Conservation (phyloP, 139 green algal genomes). For the Parachlorella kessleri region DNA sequence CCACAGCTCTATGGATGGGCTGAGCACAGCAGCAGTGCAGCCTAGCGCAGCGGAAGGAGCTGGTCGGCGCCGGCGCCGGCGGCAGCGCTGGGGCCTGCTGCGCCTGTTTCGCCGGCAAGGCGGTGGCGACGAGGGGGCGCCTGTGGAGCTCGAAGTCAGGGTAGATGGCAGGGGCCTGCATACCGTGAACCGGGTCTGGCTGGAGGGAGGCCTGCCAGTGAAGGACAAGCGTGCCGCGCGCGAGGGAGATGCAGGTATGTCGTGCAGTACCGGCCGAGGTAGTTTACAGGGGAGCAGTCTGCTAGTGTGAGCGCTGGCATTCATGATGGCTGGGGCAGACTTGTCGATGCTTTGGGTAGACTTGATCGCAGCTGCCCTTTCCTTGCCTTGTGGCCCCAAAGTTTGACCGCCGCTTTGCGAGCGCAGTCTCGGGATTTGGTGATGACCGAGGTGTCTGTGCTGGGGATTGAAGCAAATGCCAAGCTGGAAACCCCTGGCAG, state of each 20-base stretch:
- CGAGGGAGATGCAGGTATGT: background rate
- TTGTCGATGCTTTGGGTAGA: too few species aligned
- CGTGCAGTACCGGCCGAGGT: background rate
- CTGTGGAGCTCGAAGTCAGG: constrained; percentile 23
- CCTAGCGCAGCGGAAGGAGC: background rate
- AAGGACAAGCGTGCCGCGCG: background rate
- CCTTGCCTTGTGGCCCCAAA: too few species aligned
- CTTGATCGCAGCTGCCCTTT: too few species aligned
- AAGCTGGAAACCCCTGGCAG: too few species aligned
- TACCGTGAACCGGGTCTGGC: constrained; percentile 16
- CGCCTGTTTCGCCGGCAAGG: background rate
- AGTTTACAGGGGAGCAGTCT: background rate
- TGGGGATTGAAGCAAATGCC: too few species aligned
- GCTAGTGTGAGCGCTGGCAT: background rate
- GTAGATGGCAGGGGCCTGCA: constrained; percentile 29
- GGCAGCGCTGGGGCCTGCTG: background rate
- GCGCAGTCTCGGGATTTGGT: too few species aligned
- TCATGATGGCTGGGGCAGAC: background rate
- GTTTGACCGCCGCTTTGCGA: too few species aligned
- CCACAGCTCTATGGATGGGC: background rate
- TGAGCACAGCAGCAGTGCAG: background rate
- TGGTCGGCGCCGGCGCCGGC: background rate
- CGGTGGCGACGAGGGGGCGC: background rate
- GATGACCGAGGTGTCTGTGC: too few species aligned
- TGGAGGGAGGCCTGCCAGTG: constrained; percentile 1